Evolutionary conservation across 495 filamentous ascomycete species (phyloP).

Genomic region (Tuber indicum): DNA sequence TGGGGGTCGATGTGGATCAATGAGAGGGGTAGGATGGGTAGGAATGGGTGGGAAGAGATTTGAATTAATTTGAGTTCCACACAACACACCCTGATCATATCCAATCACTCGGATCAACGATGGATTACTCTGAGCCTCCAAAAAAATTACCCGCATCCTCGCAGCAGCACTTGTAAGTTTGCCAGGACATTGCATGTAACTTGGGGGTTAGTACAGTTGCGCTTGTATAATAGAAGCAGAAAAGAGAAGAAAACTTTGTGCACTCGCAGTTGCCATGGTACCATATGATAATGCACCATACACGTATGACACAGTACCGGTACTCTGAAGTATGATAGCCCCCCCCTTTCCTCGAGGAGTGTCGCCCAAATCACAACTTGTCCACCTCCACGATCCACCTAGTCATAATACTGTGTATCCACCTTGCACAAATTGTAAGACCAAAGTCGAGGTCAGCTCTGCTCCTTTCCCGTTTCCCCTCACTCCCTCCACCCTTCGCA

Average conservation of each 20-base stretch:
- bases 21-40: not conserved
- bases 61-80: conserved; percentile 5
- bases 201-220: not conserved
- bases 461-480: not conserved
- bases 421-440: not conserved
- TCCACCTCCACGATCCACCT: not conserved
- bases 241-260: not conserved
- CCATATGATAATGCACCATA: no score
- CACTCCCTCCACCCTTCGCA: not conserved
- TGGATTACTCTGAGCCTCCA: not conserved
- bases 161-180: not conserved
- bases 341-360: no score
- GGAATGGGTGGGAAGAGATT: not conserved
- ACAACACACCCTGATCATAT: not conserved
- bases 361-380: not conserved
- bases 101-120: not conserved
- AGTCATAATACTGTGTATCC: not conserved
- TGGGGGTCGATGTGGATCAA: not conserved
- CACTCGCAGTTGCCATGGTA: not conserved
- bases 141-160: not conserved
- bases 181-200: not conserved
- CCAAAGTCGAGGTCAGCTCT: not conserved
- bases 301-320: no score
- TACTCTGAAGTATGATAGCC: no score
- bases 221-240: not conserved